These are phyloP conservation scores for Penicillium cinerascens DNA, from an alignment of 495 filamentous ascomycete genomes.

Conservation along the genomic window DNA sequence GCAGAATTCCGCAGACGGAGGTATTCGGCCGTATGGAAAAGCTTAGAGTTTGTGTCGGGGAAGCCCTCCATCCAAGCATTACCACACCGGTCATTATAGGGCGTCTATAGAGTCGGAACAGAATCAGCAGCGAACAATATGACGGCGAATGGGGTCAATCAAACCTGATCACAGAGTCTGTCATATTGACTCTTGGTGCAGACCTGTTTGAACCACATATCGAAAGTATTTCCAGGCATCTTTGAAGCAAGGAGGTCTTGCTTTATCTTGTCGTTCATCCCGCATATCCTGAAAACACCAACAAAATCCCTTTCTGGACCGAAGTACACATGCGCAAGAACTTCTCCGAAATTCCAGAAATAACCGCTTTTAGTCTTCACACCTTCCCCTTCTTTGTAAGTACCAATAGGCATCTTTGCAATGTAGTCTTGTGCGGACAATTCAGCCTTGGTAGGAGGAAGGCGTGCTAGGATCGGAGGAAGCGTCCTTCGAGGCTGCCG, in stretches of 20 bases:
- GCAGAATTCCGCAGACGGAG: slow-evolving; percentile 24
- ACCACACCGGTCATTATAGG: not conserved
- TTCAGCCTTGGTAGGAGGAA: not conserved
- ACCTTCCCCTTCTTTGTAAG: not conserved
- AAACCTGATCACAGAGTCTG: not conserved
- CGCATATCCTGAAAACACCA: slow-evolving; percentile 40
- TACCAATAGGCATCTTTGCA: slow-evolving; percentile 10
- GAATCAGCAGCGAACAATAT: not conserved
- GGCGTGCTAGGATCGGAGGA: not conserved
- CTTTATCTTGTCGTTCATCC: slow-evolving; percentile 16
- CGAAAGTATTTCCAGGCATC: slow-evolving; percentile 3
- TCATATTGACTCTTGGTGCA: slow-evolving; percentile 36
- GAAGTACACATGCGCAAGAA: slow-evolving; percentile 29
- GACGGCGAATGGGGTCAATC: not conserved
- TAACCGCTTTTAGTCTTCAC: not conserved
- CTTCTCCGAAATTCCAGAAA: slow-evolving; percentile 23
- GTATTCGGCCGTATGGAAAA: slow-evolving; percentile 25
- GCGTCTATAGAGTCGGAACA: not conserved
- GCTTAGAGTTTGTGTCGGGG: slow-evolving; percentile 25
- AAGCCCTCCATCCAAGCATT: slow-evolving; percentile 40
- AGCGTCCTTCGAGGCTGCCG: no score
- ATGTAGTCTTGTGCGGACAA: slow-evolving; percentile 6
- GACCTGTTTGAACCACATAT: slow-evolving; percentile 40
- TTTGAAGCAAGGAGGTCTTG: slow-evolving; percentile 14
- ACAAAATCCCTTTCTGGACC: slow-evolving; percentile 33